Conservation (phyloP, 345 rosid species). For the Balakata baccata region DNA sequence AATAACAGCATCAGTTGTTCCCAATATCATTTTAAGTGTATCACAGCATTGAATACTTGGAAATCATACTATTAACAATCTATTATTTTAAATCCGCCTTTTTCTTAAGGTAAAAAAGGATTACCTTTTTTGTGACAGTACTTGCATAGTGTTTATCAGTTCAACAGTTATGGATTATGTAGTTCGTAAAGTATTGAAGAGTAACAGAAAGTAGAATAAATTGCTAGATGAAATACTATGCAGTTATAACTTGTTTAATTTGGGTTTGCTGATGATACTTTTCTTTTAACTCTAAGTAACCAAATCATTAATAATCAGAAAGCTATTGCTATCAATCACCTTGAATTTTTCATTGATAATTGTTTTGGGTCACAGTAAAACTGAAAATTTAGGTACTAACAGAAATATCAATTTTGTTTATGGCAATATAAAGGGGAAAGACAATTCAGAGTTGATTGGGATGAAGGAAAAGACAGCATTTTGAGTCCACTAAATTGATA, state of each 20-base stretch:
- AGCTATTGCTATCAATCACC: not conserved
- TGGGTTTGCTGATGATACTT: not conserved
- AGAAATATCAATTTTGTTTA: not conserved
- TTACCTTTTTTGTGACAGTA: too few species aligned
- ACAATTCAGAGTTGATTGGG: not conserved
- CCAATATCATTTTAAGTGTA: not conserved
- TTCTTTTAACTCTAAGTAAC: not conserved
- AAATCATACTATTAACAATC: not conserved
- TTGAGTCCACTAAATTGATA: not conserved
- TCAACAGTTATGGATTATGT: not conserved
- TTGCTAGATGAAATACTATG: not conserved
- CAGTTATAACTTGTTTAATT: not conserved
- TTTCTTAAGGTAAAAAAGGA: not conserved
- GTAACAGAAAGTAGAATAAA: not conserved
- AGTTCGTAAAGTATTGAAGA: not conserved
- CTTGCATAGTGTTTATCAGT: not conserved
- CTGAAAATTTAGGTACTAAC: not conserved
- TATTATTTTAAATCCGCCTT: not conserved
- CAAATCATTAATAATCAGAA: not conserved
- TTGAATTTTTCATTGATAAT: not conserved
- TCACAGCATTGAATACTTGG: not conserved
- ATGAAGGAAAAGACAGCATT: not conserved
- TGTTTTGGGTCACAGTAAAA: not conserved
- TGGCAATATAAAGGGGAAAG: not conserved
- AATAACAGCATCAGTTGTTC: not conserved